Base-by-base conservation (phyloP, 164 flowering plant species). In the Stephania yunnanensis region DNA sequence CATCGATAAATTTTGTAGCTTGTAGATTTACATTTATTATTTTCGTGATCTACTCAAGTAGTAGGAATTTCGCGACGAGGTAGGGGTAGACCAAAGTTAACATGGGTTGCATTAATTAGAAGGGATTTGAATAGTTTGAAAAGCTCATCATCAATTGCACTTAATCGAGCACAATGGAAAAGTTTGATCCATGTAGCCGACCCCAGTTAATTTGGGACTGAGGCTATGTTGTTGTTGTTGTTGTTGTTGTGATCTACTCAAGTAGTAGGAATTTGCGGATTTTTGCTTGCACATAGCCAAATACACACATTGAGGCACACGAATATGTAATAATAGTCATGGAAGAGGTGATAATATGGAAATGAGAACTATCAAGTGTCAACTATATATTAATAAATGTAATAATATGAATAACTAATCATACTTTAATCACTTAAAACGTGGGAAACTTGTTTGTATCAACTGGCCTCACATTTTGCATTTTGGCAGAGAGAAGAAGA, bases 401-500 rank as follows among this genome's bases (percentile, higher is more conserved):
- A 50, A 15, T 50, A 15, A 50, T 50, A 58, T 58, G 64, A 58
- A 58, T 15, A 58, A 58, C 17, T 58, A 50, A 58, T 58, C 17
- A n/a, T 58, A 58, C 2, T 15, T 6, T 58, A 15, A 58, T 58
- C 4, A 0, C 20, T 58, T 7, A 55, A 55, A 48, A 55, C 13
- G 19, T 58, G 19, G 64, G 19, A 55, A 5, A 58, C 19, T 58
- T 58, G 64, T 58, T 58, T 58, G 6, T 58, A n/a, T 58, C 36
- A 46, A 36, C 46, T 46, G 42, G 4, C 2, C 36, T 46, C 30
- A 67, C 29, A 25, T 31, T 72, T 25, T 73, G 65, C 17, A 70
- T 42, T 58, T 48, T 75, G 64, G 58, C 85, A 94, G 97, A 88
- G 90, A 72, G 99, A 96, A 83, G 99, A 96, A 77, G 97, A 94